Percentiles rank a stretch among this genome's conserved stretches.
These are phyloP conservation scores for Stagonosporopsis chrysanthemi DNA, from an alignment of 2,329 filamentous ascomycete genomes.

Conservation along the genomic window DNA sequence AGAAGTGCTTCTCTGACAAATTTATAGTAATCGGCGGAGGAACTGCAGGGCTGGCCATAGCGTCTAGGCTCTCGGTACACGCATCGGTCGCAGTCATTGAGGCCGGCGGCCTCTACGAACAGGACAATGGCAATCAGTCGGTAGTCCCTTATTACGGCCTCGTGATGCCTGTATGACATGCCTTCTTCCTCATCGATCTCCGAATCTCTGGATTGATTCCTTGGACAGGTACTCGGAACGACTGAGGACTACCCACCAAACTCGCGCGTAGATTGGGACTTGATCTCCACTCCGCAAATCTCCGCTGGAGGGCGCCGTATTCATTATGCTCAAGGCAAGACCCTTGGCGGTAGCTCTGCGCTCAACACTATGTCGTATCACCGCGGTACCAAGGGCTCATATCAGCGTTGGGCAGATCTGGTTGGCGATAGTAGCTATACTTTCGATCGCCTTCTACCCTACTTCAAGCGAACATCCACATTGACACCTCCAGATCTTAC, in stretches of 20 bases:
- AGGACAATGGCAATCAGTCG: conserved; percentile 39
- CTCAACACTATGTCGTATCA: conserved; percentile 40
- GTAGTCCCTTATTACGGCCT: conserved; percentile 33
- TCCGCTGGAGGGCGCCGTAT: conserved; percentile 31
- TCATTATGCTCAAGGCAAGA: conserved; percentile 45
- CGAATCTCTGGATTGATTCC: no score
- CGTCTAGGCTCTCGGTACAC: conserved; percentile 28
- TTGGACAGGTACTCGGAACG: conserved; percentile 12
- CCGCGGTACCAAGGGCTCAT: conserved; percentile 30
- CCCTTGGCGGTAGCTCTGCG: conserved; percentile 40
- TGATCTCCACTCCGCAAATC: conserved; percentile 31
- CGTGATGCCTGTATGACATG: conserved; percentile 20
- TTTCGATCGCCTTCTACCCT: conserved; percentile 37
- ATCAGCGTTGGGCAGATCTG: conserved; percentile 41
- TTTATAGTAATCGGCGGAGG: conserved; percentile 37
- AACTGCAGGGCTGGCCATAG: conserved; percentile 38
- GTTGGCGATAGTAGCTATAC: conserved; percentile 43
- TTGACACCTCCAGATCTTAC: conserved; percentile 40
- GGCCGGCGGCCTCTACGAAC: conserved; percentile 35
- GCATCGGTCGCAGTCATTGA: conserved; percentile 40
- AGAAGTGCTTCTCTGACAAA: neutral
- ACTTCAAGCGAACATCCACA: conserved; percentile 38
- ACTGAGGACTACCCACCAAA: conserved; percentile 29
- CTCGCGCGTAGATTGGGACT: conserved; percentile 40
- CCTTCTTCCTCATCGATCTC: no score